Evolutionary conservation across 164 flowering plant species (phyloP), one percentile per base, ranked within the genome.

Genomic region (Liriodendron chinense): DNA sequence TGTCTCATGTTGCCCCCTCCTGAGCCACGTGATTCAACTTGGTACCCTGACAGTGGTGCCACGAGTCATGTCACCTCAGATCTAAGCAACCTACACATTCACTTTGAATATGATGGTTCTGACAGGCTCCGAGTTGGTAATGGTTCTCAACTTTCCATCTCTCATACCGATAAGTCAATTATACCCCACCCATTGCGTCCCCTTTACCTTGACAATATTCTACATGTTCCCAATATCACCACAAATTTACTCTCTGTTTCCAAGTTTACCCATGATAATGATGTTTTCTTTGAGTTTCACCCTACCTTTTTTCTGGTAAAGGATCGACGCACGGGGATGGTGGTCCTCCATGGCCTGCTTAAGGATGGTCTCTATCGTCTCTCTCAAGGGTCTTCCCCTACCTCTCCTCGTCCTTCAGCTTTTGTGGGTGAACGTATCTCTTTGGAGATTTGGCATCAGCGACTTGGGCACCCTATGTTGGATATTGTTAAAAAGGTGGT

Each of bases 51-150:
- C 56, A 53, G 22, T 25, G 73, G 65, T 5, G 65, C 73, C 13
- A 56, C 65, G 3, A 18, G 57, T 20, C 74, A 71, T 71, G 43
- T 71, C 22, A 71, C 73, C 7, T 24, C 21, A 21, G 10, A 71
- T 53, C 10, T 71, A 8, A 20, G 62, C 16, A 71, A 71, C 48
- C 23, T 57, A 1, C 64, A 56, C 13, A 12, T 53, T 18, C 48
- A 13, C 2, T 13, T 64, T 16, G 1, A 13, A 2, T 71, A 71
- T 26, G n/a, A 43, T 50, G 65, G 49, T 3, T 43, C 49, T 9
- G 65, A 71, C n/a, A 62, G 26, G 3, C 22, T 57, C 8, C 47
- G 24, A 4, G 23, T 72, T 16, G 26, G 74, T 72, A 61, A 61
- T 61, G 74, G 74, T 9, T 10, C 9, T n/a, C 1, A 22, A n/a